Percentiles rank a stretch among this genome's conserved stretches.
These are phyloP conservation scores for Hygrophorus russula DNA, from an alignment of 768 basidiomycete genomes.

Conservation along the genomic window DNA sequence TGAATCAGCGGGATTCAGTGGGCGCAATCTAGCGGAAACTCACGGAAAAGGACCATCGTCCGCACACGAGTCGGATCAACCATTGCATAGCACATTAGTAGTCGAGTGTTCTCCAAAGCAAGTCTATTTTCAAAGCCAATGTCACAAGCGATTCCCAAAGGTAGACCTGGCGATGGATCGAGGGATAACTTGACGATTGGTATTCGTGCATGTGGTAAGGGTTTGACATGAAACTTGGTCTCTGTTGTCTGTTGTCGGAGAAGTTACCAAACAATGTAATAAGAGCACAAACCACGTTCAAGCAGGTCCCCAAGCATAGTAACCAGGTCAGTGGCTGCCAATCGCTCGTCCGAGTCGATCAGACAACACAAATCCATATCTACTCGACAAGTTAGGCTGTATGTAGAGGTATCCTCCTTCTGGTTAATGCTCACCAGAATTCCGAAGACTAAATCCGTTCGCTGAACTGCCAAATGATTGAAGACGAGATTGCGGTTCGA, in stretches of 20 bases:
- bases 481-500: slow-evolving; percentile 85
- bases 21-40: slow-evolving; percentile 27
- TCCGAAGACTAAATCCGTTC: slow-evolving; percentile 92
- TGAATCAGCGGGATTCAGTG: slow-evolving; percentile 2
- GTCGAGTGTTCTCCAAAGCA: slow-evolving; percentile 91
- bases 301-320: slow-evolving; percentile 89
- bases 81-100: slow-evolving; percentile 96
- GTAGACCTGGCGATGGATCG: slow-evolving; percentile 71
- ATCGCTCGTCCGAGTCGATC: slow-evolving; percentile 76
- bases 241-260: slow-evolving; percentile 32
- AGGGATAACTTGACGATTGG: slow-evolving; percentile 97
- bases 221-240: slow-evolving; percentile 94
- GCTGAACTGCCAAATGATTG: slow-evolving; percentile 95
- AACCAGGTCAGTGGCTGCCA: slow-evolving; percentile 81
- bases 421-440: slow-evolving; percentile 55
- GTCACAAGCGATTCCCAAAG: slow-evolving; percentile 90
- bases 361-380: slow-evolving; percentile 99
- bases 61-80: slow-evolving; percentile 90
- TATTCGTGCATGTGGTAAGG: slow-evolving; percentile 92
- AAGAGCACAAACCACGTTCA: slow-evolving; percentile 63
- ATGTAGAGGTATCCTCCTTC: slow-evolving; percentile 1
- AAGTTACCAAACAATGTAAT: not conserved
- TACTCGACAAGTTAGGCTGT: slow-evolving; percentile 19
- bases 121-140: slow-evolving; percentile 98
- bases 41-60: slow-evolving; percentile 92